Base-by-base conservation (phyloP, 2,329 filamentous ascomycete species). In the Calonectria pseudoturangicola region DNA sequence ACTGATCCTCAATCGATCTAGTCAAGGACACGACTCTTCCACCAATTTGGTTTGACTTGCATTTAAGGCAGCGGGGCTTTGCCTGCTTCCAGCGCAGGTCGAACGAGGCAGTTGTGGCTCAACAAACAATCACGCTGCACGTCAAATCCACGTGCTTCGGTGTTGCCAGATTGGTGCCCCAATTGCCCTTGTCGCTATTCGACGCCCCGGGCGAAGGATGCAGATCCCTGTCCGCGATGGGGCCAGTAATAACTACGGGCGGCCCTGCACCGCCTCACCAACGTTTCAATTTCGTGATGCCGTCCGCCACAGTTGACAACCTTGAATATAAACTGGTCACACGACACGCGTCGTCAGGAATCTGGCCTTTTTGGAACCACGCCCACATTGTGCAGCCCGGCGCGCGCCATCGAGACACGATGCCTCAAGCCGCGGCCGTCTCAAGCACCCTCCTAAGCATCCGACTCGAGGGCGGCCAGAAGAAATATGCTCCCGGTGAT, bases 401-500 rank as follows among this genome's bases (percentile, higher is more conserved):
- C 50, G 27, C 8, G 3, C 5, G 18, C 21, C 12, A 43, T 43
- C 21, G 28, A 62, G 12, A 6, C 69, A 36, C 43, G 30, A 73
- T 73, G 68, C 71, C 71, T 7, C 63, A 10, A 39, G 71, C 71
- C 4, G 10, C 12, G 30, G 6, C 18, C 36, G 39, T 21, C 2
- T 70, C 54, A 5, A 47, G 33, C 54, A 4, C 43, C 4, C 27
- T 13, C 15, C 25, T 78, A 2, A 73, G 70, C 2, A 77, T 79
- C 16, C 66, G 50, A 21, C 72, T 79, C 28, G 36, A 73, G 3
- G 16, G 15, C 12, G 33, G 39, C 25, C 1, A 54, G 21, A 25
- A 21, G 0, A 16, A 64, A 18, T 77, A 74, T 6, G 28, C 68
- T 2, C 77, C 79, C 8, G 83, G 82, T 15, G 79, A 82, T 41